Base-by-base conservation (phyloP, 2,329 filamentous ascomycete species). In the Fusarium compactum region DNA sequence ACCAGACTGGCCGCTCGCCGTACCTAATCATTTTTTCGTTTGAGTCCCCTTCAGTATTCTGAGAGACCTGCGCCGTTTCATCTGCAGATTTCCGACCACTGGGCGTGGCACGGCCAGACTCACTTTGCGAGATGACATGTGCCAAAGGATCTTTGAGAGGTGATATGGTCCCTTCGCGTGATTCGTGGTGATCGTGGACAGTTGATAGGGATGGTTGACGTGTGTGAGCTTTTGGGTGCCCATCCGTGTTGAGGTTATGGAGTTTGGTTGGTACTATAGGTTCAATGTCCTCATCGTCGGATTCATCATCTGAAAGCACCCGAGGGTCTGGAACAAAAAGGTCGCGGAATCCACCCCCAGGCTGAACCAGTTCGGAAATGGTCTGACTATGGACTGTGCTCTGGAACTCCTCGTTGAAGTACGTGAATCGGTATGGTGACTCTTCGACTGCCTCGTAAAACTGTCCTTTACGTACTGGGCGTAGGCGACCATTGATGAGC, bases 321-420 rank as follows among this genome's bases (percentile, higher is more conserved):
- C 90, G 89, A 1, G 92, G 94, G 67, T 98, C 94, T 1, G 96
- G 96, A 24, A 97, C 88, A 77, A 99, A 99, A 1, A 99, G 87
- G 74, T 97, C 93, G 63, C 87, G 87, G 78, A 99, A 99, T 45
- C 88, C 92, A 65, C 91, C 88, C 8, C 94, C 96, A 1, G 93
- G 91, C 72, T 97, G 94, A 11, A 97, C 87, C 22, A 99, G 86
- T 78, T 98, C 96, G 4, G 94, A 97, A 61, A 99, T 97, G 1
- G 92, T 96, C 80, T 97, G 93, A 65, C 94, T 96, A 80, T 99
- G 96, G 67, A 99, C 97, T 0, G 96, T 99, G 79, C 93, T 97
- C 75, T 94, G 92, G 59, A 98, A 94, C 69, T 97, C 94, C 78
- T 98, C 96, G 79, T 98, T 98, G 85, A 99, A 99, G 80, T 99